Conservation (phyloP, 257 asterid species). For the Scutellaria barbata region DNA sequence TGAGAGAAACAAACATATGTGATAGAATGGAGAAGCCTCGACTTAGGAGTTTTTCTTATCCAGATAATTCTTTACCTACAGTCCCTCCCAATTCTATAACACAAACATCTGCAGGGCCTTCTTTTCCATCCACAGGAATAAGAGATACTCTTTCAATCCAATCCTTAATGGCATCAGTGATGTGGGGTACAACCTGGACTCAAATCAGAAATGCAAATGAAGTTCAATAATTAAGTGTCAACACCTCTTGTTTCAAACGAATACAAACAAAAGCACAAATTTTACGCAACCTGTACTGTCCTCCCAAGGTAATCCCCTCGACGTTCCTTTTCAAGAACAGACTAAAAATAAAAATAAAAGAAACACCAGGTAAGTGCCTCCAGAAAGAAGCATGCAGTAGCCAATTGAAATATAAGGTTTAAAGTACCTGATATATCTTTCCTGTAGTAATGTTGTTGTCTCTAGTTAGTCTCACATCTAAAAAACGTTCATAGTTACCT, state of each 20-base stretch:
- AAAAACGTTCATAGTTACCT: conserved; percentile 92
- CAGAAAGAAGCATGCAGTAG: conserved; percentile 29
- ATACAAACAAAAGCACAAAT: conserved; percentile 17
- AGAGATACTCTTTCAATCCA: conserved; percentile 87
- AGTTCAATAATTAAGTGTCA: conserved; percentile 8
- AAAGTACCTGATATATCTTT: conserved; percentile 90
- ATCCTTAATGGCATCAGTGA: conserved; percentile 89
- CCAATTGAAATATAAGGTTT: conserved; percentile 17
- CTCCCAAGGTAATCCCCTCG: conserved; percentile 97
- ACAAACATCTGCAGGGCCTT: conserved; percentile 96
- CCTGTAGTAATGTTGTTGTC: conserved; percentile 98
- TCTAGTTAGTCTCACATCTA: conserved; percentile 90
- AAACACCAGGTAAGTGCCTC: conserved; percentile 38
- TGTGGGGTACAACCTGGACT: conserved; percentile 90
- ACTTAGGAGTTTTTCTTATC: neutral
- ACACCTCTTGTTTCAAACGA: neutral
- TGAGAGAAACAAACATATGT: conserved; percentile 1
- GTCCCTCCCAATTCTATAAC: conserved; percentile 99
- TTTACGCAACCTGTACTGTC: conserved; percentile 86
- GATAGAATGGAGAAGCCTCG: conserved; percentile 10
- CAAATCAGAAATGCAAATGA: conserved; percentile 29
- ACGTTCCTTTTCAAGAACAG: conserved; percentile 93
- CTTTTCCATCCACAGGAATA: conserved; percentile 90
- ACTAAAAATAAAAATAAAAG: conserved; percentile 57
- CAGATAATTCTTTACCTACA: conserved; percentile 64